Evolutionary conservation across 495 filamentous ascomycete genomes (phyloP).

Genomic region (Penicillium steckii): DNA sequence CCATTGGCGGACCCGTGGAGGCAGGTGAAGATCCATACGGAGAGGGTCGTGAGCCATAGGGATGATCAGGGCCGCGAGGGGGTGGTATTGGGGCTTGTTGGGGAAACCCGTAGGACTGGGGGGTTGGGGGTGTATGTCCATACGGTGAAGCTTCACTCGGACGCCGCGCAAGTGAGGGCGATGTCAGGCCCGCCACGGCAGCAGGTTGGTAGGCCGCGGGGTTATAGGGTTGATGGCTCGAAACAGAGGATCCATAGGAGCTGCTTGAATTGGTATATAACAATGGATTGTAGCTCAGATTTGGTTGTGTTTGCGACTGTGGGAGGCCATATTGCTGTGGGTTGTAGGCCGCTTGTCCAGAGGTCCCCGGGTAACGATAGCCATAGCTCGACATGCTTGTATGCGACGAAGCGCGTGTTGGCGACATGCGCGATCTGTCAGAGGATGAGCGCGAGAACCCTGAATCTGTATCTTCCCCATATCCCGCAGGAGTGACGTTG

Average conservation of each 20-base stretch:
- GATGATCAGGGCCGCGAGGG: slow-evolving; percentile 48
- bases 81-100: slow-evolving; percentile 43
- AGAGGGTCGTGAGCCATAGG: slow-evolving; percentile 41
- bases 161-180: slow-evolving; percentile 30
- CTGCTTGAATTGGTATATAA: slow-evolving; percentile 43
- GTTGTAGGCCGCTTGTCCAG: slow-evolving; percentile 68
- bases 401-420: slow-evolving; percentile 43
- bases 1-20: slow-evolving; percentile 6
- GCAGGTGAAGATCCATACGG: slow-evolving; percentile 20
- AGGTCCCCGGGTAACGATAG: slow-evolving; percentile 53
- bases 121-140: slow-evolving; percentile 33
- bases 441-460: slow-evolving; percentile 32
- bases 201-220: slow-evolving; percentile 63
- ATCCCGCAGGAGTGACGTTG: slow-evolving; percentile 24
- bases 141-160: slow-evolving; percentile 33
- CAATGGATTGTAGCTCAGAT: slow-evolving; percentile 38
- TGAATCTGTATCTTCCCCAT: slow-evolving; percentile 40
- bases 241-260: slow-evolving; percentile 23
- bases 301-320: slow-evolving; percentile 52
- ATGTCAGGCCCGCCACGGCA: slow-evolving; percentile 21
- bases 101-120: slow-evolving; percentile 32
- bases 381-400: slow-evolving; percentile 57
- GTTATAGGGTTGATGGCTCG: slow-evolving; percentile 65
- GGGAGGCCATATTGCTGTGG: slow-evolving; percentile 75
- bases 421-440: slow-evolving; percentile 45